These are phyloP conservation scores for Rhodotorula sp. DNA, from an alignment of 1,284 basidiomycete genomes.

Conservation along the genomic window DNA sequence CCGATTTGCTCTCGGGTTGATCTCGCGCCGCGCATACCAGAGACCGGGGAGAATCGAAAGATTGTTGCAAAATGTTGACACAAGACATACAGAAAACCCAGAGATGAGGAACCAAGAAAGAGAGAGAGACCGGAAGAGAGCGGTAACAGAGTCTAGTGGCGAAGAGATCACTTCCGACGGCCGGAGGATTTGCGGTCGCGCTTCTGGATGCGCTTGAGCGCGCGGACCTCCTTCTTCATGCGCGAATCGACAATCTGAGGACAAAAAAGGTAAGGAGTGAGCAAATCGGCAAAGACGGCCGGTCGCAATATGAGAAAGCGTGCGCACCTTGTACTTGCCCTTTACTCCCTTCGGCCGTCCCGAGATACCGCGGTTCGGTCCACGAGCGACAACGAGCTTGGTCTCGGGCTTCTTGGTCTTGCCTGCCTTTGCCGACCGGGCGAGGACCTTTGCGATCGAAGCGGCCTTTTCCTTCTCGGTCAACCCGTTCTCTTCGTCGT, in stretches of 20 bases:
- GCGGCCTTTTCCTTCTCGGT: constrained; percentile 92
- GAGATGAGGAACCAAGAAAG: background rate
- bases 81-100: background rate
- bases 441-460: constrained; percentile 88
- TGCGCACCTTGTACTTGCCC: constrained; percentile 53
- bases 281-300: constrained; percentile 45
- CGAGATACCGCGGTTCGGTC: constrained; percentile 81
- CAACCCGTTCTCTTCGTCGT: constrained; percentile 65
- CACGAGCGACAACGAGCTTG: constrained; percentile 89
- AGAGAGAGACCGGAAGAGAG: background rate
- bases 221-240: constrained; percentile 40
- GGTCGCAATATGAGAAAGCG: background rate
- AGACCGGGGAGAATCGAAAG: background rate
- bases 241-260: constrained; percentile 69
- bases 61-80: background rate
- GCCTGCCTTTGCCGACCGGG: constrained; percentile 64
- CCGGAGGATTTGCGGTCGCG: constrained; percentile 43
- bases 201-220: constrained; percentile 45
- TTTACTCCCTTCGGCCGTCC: constrained; percentile 95
- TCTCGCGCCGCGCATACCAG: background rate
- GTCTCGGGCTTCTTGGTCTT: constrained; percentile 61
- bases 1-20: constrained; percentile 20
- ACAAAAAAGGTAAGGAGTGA: constrained; percentile 39
- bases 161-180: constrained; percentile 38
- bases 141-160: background rate